A percentile compares a stretch with the other conserved stretches of the same genome.
Conservation (phyloP, 768 basidiomycete species). For the Strobilomyces dryophilus region DNA sequence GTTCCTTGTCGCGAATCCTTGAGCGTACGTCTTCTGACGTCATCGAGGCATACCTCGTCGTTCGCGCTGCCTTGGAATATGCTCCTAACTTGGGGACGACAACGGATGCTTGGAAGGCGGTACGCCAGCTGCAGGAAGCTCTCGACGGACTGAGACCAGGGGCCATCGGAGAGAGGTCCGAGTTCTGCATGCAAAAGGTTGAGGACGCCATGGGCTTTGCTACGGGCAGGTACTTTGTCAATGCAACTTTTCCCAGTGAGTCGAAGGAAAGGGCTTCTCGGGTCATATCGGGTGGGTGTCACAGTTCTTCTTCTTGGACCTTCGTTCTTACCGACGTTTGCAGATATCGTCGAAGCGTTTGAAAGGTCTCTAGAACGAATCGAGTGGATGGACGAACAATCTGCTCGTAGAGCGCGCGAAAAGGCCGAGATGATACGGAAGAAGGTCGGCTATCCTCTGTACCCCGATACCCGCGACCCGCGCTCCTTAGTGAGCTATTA, state of each 20-base stretch:
- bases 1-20: slow-evolving; percentile 64
- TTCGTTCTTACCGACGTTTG: slow-evolving; percentile 10
- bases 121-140: slow-evolving; percentile 63
- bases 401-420: slow-evolving; percentile 74
- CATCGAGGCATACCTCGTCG: slow-evolving; percentile 83
- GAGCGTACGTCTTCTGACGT: slow-evolving; percentile 62
- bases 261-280: slow-evolving; percentile 78
- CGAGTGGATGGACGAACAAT: slow-evolving; percentile 89
- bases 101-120: slow-evolving; percentile 77
- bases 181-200: slow-evolving; percentile 74
- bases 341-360: slow-evolving; percentile 81
- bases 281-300: slow-evolving; percentile 65
- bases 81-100: slow-evolving; percentile 68
- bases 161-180: slow-evolving; percentile 74
- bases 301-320: background rate
- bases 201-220: slow-evolving; percentile 83
- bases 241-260: slow-evolving; percentile 73
- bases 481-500: slow-evolving; percentile 74
- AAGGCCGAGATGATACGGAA: slow-evolving; percentile 64
- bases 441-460: slow-evolving; percentile 91
- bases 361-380: slow-evolving; percentile 67
- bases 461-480: slow-evolving; percentile 75
- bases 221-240: slow-evolving; percentile 84
- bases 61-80: slow-evolving; percentile 65
- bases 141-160: slow-evolving; percentile 87